These are phyloP conservation scores for Astrocystis sublimbata DNA, from an alignment of 495 filamentous ascomycete species.

Conservation along the genomic window DNA sequence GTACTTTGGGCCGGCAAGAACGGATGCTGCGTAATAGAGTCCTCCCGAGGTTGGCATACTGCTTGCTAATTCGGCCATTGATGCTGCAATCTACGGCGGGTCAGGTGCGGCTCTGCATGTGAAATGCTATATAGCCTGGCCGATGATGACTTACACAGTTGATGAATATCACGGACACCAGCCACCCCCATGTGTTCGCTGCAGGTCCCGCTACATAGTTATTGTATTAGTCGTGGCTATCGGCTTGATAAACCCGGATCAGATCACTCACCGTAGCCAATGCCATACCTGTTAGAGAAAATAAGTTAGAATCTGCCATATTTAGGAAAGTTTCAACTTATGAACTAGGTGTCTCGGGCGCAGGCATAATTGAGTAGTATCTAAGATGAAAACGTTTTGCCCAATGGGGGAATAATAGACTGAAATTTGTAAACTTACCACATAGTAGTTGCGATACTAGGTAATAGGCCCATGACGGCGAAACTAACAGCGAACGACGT, in stretches of 20 bases:
- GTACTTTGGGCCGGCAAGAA: slow-evolving; percentile 74
- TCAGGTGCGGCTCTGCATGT: slow-evolving; percentile 52
- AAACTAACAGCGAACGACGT: slow-evolving; percentile 80
- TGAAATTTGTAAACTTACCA: too few relatives aligned
- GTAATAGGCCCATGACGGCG: slow-evolving; percentile 71
- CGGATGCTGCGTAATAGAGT: slow-evolving; percentile 76
- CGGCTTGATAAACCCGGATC: neutral
- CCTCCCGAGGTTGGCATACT: slow-evolving; percentile 60
- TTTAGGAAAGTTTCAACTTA: too few relatives aligned
- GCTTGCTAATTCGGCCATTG: slow-evolving; percentile 31
- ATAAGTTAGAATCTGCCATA: too few relatives aligned
- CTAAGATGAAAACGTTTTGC: too few relatives aligned
- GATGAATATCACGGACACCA: slow-evolving; percentile 74
- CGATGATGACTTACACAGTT: slow-evolving; percentile 61
- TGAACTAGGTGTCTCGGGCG: too few relatives aligned
- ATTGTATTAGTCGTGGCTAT: slow-evolving; percentile 15
- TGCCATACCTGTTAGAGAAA: too few relatives aligned
- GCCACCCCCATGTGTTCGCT: slow-evolving; percentile 84
- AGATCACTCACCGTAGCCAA: slow-evolving; percentile 65
- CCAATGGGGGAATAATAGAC: too few relatives aligned
- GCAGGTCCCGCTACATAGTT: slow-evolving; percentile 59
- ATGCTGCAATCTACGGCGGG: slow-evolving; percentile 18
- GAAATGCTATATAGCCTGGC: slow-evolving; percentile 24
- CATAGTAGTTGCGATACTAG: slow-evolving; percentile 73
- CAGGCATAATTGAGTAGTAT: too few relatives aligned